Evolutionary conservation across 2,329 filamentous ascomycete genomes (phyloP).

Genomic region (Hymenoscyphus linearis): DNA sequence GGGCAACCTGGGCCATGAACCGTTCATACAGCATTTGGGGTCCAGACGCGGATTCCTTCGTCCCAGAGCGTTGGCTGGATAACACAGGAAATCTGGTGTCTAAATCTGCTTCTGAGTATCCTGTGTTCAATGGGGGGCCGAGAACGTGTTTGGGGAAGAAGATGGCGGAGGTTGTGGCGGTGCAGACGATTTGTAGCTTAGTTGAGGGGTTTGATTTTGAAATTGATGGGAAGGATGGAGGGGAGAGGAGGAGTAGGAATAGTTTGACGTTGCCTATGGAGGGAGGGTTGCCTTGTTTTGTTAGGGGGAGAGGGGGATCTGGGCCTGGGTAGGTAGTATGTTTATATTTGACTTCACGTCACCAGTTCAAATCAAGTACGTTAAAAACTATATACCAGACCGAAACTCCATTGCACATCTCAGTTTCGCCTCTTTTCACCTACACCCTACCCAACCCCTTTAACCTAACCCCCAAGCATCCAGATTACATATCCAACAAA

Average conservation of each 20-base stretch:
- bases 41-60: slow-evolving; percentile 48
- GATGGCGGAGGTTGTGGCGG: slow-evolving; percentile 57
- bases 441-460: too few species aligned
- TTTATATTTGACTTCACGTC: too few species aligned
- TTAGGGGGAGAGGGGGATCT: too few species aligned
- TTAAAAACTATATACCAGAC: too few species aligned
- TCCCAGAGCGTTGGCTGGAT: slow-evolving; percentile 52
- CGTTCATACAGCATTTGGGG: slow-evolving; percentile 53
- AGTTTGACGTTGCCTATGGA: slow-evolving; percentile 61
- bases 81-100: slow-evolving; percentile 36
- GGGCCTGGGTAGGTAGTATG: too few species aligned
- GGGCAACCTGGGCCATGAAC: slow-evolving; percentile 62
- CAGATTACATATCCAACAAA: too few species aligned
- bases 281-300: slow-evolving; percentile 45
- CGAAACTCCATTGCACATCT: too few species aligned
- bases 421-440: too few species aligned
- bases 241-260: slow-evolving; percentile 50
- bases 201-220: slow-evolving; percentile 46
- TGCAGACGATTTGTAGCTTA: slow-evolving; percentile 49
- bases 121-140: slow-evolving; percentile 61
- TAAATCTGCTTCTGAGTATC: slow-evolving; percentile 51
- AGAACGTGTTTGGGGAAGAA: slow-evolving; percentile 56
- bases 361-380: too few species aligned
- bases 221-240: slow-evolving; percentile 34
- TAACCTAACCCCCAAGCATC: too few species aligned